Base-by-base conservation (phyloP, 805 yeast genomes). In the Pichia phayaonensis region DNA sequence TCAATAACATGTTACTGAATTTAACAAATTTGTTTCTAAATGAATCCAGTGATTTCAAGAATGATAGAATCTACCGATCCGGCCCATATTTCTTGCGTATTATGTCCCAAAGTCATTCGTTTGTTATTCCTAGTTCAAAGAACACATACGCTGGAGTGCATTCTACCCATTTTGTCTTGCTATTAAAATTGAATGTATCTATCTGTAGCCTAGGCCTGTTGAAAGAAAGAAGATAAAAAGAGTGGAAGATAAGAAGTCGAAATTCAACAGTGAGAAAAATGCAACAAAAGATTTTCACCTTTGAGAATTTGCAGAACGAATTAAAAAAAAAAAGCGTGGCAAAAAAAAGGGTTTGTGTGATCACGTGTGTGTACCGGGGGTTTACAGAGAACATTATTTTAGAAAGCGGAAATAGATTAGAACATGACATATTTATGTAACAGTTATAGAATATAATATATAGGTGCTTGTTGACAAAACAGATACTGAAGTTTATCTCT, bases 71-170 rank as follows among this genome's bases (percentile, higher is more conserved):
- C 62, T 55, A 66, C 69, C 70, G 56, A 56, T 40, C 56, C 62
- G 60, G 64, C 48, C 70, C 71, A 60, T 65, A 60, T 59, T 59
- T 59, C 58, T 65, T 49, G 56, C 53, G 55, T 58, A 57, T 57
- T 55, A 52, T 47, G 52, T 49, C 40, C 36, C 46, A 47, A 54
- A 39, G 43, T 10, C 24, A 10, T 23, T 57, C 55, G 42, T 51
- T 42, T 53, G 46, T 34, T 34, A 31, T 45, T 13, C 40, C 48
- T 38, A 8, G 24, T 16, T 31, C 24, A 55, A 53, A 54, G 40
- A 52, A 51, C 74, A 86, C 95, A 81, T 86, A 86, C 95, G 75
- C 86, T 79, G 79, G 96, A 86, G 89, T 92, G 98, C 90, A 92
- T 84, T 81, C 99, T 96, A 90, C 96, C 99, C 99, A 92, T 92